Percentiles rank a stretch among this genome's conserved stretches.
phyloP scores from a whole-genome alignment of 805 yeast genomes.

The Blastobotrys robertii region DNA sequence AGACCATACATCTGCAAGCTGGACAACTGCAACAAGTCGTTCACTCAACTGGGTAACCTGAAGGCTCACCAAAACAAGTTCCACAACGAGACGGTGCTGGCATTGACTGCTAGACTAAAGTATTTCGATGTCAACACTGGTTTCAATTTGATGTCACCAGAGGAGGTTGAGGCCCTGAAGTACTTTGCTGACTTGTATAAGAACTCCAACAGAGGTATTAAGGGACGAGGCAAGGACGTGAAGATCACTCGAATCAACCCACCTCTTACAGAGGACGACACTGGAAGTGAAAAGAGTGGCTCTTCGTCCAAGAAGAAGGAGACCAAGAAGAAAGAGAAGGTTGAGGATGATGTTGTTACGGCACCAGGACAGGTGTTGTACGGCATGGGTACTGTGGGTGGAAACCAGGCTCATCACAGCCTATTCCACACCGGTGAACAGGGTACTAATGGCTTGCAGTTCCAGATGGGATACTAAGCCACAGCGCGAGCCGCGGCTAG shows the following conservation, averaged over 20 bases:
- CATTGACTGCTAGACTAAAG: conserved; percentile 43
- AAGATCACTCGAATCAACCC: conserved; percentile 10
- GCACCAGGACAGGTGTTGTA: conserved; percentile 21
- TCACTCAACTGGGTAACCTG: conserved; percentile 86
- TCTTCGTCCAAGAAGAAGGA: conserved; percentile 36
- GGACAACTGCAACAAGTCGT: conserved; percentile 73
- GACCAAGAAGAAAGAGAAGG: conserved; percentile 26
- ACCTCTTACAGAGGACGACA: conserved; percentile 3
- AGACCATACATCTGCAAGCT: conserved; percentile 74
- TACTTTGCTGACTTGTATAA: conserved; percentile 79
- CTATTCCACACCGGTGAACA: conserved; percentile 7
- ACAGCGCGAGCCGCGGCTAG: too few species aligned
- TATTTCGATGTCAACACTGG: conserved; percentile 16
- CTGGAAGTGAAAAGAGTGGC: conserved; percentile 5
- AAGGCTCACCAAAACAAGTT: conserved; percentile 91
- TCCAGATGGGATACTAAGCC: conserved; percentile 9
- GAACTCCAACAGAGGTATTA: conserved; percentile 82
- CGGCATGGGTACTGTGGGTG: not conserved
- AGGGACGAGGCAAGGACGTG: conserved; percentile 70
- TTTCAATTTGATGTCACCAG: conserved; percentile 39
- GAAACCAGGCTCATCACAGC: conserved; percentile 3
- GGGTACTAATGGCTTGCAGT: conserved; percentile 2
- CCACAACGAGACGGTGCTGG: conserved; percentile 62
- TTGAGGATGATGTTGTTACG: conserved; percentile 33
- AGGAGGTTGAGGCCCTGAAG: conserved; percentile 58